phyloP scores from a whole-genome alignment of 495 filamentous ascomycete genomes.

The Lentithecium fluviatile region DNA sequence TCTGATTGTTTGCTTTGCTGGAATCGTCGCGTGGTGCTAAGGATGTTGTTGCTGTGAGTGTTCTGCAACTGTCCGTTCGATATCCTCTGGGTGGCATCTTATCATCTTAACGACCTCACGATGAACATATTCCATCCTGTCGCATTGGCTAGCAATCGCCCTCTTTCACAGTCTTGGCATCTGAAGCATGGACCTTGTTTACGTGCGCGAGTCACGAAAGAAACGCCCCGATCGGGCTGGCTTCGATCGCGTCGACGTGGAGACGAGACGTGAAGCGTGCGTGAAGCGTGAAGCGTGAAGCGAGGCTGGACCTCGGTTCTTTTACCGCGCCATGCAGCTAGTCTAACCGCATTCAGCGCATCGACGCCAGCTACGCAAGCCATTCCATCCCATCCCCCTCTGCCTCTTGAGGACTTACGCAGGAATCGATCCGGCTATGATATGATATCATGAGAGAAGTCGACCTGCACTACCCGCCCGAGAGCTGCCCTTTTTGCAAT shows the following conservation, averaged over 20 bases:
- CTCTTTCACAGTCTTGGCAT: too few relatives aligned
- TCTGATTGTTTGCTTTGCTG: background rate
- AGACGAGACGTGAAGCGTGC: too few relatives aligned
- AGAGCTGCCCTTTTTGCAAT: slow-evolving; percentile 64
- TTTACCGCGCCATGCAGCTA: background rate
- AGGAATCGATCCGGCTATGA: background rate
- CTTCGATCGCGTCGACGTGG: background rate
- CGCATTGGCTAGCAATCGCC: too few relatives aligned
- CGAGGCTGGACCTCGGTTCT: background rate
- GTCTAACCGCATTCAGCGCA: background rate
- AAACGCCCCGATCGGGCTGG: too few relatives aligned
- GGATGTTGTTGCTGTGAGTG: background rate
- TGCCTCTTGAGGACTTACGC: too few relatives aligned
- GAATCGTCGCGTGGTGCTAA: background rate
- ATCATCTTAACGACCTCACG: too few relatives aligned
- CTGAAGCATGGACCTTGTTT: too few relatives aligned
- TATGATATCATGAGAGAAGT: slow-evolving; percentile 23
- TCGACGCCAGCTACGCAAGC: background rate
- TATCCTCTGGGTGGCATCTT: too few relatives aligned
- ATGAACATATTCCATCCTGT: too few relatives aligned
- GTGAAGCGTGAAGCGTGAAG: too few relatives aligned
- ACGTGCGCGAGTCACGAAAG: too few relatives aligned
- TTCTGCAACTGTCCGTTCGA: background rate
- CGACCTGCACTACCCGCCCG: slow-evolving; percentile 28
- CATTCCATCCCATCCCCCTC: too few relatives aligned